These are phyloP conservation scores for Kwoniella newhampshirensis DNA, from an alignment of 768 basidiomycete genomes.

Conservation along the genomic window DNA sequence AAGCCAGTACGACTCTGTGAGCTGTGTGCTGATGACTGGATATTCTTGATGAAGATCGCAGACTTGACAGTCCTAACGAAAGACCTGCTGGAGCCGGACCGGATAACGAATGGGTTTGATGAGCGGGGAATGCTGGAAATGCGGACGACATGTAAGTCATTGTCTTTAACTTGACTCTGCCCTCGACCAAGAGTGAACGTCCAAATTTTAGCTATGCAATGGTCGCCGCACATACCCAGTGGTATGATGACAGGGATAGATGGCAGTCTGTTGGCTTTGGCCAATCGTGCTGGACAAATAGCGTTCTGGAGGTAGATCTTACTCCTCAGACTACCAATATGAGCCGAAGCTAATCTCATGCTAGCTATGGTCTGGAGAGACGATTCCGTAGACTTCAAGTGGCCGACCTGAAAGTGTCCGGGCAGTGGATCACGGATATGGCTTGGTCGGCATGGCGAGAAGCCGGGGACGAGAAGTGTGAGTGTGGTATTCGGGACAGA, in stretches of 20 bases:
- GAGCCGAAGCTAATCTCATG: no score
- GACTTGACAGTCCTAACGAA: conserved; percentile 18
- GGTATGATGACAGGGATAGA: conserved; percentile 20
- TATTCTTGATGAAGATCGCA: no score
- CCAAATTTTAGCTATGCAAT: conserved; percentile 21
- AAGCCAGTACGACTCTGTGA: no score
- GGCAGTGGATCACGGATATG: conserved; percentile 26
- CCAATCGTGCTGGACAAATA: conserved; percentile 30
- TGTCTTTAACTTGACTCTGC: background rate
- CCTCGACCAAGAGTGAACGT: background rate
- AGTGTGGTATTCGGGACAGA: no score
- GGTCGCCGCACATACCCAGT: conserved; percentile 27
- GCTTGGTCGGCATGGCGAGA: conserved; percentile 35
- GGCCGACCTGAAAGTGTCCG: background rate
- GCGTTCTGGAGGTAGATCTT: conserved; percentile 37
- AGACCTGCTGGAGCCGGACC: background rate
- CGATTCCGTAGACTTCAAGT: conserved; percentile 9
- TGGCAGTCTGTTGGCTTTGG: conserved; percentile 35
- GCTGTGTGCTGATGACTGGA: no score
- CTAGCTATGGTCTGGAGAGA: conserved; percentile 28
- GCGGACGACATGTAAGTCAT: conserved; percentile 25
- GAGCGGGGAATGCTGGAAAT: conserved; percentile 23
- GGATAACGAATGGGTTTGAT: background rate
- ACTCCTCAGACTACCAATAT: no score
- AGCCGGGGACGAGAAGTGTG: conserved; percentile 23